phyloP scores from a whole-genome alignment of 805 yeast species.

The Cyberlindnera nakhonratchasimensis region DNA sequence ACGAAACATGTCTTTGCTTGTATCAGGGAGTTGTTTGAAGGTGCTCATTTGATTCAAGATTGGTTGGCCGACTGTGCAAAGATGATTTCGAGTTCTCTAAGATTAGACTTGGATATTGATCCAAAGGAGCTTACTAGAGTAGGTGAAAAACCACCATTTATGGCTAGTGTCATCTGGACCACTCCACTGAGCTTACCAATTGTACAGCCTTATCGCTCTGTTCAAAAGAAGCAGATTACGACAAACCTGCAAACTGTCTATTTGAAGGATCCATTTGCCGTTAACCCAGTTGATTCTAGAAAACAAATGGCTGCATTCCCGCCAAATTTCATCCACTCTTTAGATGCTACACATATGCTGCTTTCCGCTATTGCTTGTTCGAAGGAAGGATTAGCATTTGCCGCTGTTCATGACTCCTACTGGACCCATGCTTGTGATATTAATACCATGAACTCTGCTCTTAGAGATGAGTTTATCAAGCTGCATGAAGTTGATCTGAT shows the following conservation, averaged over 20 bases:
- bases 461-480: constrained; percentile 76
- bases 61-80: constrained; percentile 91
- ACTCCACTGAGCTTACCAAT: constrained; percentile 94
- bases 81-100: constrained; percentile 71
- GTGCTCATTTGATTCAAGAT: constrained; percentile 94
- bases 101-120: constrained; percentile 52
- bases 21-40: constrained; percentile 78
- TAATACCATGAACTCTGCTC: constrained; percentile 59
- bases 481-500: constrained; percentile 75
- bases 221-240: constrained; percentile 58
- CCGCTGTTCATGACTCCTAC: constrained; percentile 95
- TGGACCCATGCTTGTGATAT: constrained; percentile 96
- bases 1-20: constrained; percentile 78
- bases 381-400: constrained; percentile 63
- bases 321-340: constrained; percentile 90
- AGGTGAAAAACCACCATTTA: constrained; percentile 54
- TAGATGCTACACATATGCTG: constrained; percentile 96
- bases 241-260: constrained; percentile 87
- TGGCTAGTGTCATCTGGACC: constrained; percentile 96
- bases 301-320: constrained; percentile 94
- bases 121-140: constrained; percentile 36
- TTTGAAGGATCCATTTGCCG: constrained; percentile 82
- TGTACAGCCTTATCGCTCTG: constrained; percentile 90
- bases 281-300: constrained; percentile 78
- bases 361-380: constrained; percentile 81